Percentiles rank a stretch among this genome's conserved stretches.
Conservation (phyloP, 2,329 filamentous ascomycete genomes). For the Dactylella cylindrospora region DNA sequence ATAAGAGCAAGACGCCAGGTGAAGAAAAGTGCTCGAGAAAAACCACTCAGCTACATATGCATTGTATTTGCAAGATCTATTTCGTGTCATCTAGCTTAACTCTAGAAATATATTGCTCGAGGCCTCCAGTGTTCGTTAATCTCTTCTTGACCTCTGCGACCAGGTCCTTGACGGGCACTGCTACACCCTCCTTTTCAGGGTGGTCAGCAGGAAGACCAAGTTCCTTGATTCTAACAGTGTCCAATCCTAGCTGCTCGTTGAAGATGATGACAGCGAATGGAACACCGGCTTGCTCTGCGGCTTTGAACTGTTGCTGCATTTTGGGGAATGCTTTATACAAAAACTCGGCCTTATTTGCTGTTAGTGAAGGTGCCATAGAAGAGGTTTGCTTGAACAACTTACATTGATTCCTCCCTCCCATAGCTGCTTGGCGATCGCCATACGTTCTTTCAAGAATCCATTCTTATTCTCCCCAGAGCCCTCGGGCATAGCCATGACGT, state of each 20-base stretch:
- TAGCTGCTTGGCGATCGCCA: slow-evolving; percentile 72
- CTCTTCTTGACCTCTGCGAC: slow-evolving; percentile 64
- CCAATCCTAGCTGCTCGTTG: slow-evolving; percentile 80
- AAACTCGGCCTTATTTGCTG: slow-evolving; percentile 68
- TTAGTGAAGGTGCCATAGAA: slow-evolving; percentile 9
- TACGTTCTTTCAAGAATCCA: slow-evolving; percentile 78
- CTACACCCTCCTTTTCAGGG: slow-evolving; percentile 83
- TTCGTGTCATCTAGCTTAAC: slow-evolving; percentile 20
- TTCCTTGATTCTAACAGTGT: slow-evolving; percentile 86
- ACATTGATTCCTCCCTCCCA: slow-evolving; percentile 88
- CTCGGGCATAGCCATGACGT: slow-evolving; percentile 77
- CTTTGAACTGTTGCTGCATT: slow-evolving; percentile 85
- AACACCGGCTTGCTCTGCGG: slow-evolving; percentile 74
- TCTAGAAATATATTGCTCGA: slow-evolving; percentile 41
- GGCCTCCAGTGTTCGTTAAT: slow-evolving; percentile 49
- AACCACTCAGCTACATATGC: too few relatives aligned
- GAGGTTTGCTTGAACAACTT: slow-evolving; percentile 45
- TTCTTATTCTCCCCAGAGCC: slow-evolving; percentile 76
- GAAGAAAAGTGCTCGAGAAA: too few relatives aligned
- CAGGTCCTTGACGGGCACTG: slow-evolving; percentile 67
- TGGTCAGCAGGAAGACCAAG: slow-evolving; percentile 77
- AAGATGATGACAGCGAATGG: slow-evolving; percentile 88
- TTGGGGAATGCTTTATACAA: slow-evolving; percentile 88
- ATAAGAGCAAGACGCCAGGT: too few relatives aligned
- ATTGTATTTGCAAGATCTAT: too few relatives aligned